Evolutionary conservation across 129 eudicot species (phyloP).

Genomic region (Centella asiatica): DNA sequence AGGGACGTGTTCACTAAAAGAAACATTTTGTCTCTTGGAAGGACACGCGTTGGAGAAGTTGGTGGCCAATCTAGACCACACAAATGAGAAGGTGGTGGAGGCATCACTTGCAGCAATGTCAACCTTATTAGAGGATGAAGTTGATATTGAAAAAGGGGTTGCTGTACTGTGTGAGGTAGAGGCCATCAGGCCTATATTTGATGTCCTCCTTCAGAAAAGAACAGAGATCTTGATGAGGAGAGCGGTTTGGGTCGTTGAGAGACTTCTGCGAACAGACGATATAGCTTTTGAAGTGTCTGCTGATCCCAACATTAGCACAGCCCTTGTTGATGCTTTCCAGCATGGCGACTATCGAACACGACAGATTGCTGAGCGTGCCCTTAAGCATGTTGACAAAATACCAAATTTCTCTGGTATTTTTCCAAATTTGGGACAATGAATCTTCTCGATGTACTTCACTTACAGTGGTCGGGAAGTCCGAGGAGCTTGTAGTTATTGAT

Average conservation of each 20-base stretch:
- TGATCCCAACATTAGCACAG: conserved; percentile 66
- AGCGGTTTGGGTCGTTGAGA: conserved; percentile 86
- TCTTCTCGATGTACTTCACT: neutral
- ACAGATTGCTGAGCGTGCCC: conserved; percentile 79
- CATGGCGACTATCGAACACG: conserved; percentile 73
- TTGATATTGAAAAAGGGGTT: conserved; percentile 67
- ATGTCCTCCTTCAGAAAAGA: conserved; percentile 62
- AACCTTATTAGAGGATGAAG: conserved; percentile 77
- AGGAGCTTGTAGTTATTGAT: neutral
- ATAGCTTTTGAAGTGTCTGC: conserved; percentile 59
- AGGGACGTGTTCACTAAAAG: conserved; percentile 53
- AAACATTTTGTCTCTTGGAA: conserved; percentile 77
- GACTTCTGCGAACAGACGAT: conserved; percentile 56
- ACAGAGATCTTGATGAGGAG: conserved; percentile 51
- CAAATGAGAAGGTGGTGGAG: conserved; percentile 71
- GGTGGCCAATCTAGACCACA: conserved; percentile 77
- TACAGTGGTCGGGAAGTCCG: neutral
- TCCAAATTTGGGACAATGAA: conserved; percentile 31
- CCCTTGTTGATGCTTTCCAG: conserved; percentile 79
- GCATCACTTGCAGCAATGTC: conserved; percentile 86
- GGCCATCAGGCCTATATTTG: conserved; percentile 63
- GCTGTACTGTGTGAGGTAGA: conserved; percentile 47
- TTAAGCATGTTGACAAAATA: conserved; percentile 70
- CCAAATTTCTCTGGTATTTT: conserved; percentile 81
- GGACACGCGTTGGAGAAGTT: conserved; percentile 73